Evolutionary conservation across 2,329 filamentous ascomycete genomes (phyloP).

Genomic region (Metarhizium brunneum): DNA sequence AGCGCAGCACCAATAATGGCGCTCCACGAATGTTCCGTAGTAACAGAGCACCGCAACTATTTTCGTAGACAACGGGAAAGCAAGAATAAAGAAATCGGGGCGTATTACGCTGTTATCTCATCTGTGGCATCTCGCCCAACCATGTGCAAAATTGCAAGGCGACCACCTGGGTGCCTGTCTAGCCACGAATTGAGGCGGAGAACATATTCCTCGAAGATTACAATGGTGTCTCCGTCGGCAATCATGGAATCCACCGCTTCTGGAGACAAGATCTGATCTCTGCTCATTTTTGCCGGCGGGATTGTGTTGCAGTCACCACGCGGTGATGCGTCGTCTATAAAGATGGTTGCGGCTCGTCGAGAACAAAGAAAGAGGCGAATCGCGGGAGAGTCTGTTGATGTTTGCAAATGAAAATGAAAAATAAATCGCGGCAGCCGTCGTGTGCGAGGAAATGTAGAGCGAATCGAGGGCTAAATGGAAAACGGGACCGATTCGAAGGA

Average conservation of each 20-base stretch:
- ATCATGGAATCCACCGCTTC: constrained; percentile 41
- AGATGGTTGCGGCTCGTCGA: background rate
- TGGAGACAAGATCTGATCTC: constrained; percentile 33
- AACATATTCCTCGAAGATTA: constrained; percentile 46
- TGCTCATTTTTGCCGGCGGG: constrained; percentile 20
- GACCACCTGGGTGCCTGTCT: constrained; percentile 48
- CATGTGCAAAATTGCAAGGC: constrained; percentile 49
- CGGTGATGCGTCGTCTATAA: background rate
- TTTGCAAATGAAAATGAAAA: too few species aligned
- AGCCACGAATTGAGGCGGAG: constrained; percentile 51
- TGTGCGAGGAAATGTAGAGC: background rate
- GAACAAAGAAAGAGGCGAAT: background rate
- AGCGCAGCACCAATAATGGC: background rate
- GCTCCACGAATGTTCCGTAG: background rate
- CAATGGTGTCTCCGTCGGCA: constrained; percentile 43
- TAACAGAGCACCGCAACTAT: background rate
- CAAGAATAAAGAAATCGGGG: background rate
- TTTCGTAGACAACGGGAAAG: background rate
- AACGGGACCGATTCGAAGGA: background rate
- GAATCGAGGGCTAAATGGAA: background rate
- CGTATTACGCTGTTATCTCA: constrained; percentile 24
- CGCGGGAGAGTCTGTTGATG: too few species aligned
- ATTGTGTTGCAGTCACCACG: background rate
- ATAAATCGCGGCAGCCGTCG: background rate
- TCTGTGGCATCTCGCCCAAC: constrained; percentile 27